Evolutionary conservation across 306 rosid species (phyloP).

Genomic region (Macrotyloma uniflorum): DNA sequence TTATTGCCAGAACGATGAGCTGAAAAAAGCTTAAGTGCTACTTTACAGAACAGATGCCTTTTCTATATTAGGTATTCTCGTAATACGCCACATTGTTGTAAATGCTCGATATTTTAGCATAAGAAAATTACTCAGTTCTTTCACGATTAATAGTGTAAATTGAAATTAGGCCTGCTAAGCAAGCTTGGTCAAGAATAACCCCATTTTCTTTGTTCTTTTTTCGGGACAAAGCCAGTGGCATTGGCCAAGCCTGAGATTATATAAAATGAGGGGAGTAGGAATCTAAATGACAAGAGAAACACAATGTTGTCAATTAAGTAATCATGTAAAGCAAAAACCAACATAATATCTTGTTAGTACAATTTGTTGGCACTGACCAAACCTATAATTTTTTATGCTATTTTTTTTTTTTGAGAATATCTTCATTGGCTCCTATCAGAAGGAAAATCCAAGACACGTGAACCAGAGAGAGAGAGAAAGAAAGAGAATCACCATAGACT

Average conservation of each 20-base stretch:
- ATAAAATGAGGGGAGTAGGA: constrained; percentile 30
- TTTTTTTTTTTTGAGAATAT: constrained; percentile 45
- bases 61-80: background rate
- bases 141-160: background rate
- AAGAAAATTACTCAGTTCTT: background rate
- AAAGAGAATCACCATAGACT: constrained; percentile 29
- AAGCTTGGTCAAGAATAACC: background rate
- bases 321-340: constrained; percentile 41
- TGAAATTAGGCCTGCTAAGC: constrained; percentile 18
- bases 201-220: constrained; percentile 15
- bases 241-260: constrained; percentile 26
- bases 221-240: background rate
- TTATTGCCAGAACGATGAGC: background rate
- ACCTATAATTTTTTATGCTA: constrained; percentile 37
- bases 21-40: background rate
- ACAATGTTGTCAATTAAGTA: constrained; percentile 28
- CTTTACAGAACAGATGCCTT: constrained; percentile 17
- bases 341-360: constrained; percentile 45
- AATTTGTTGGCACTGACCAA: constrained; percentile 46
- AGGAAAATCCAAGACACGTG: constrained; percentile 61
- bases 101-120: background rate
- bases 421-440: constrained; percentile 46
- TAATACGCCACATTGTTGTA: background rate
- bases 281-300: constrained; percentile 37
- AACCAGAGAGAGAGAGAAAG: constrained; percentile 41